Evolutionary conservation across 2,329 filamentous ascomycete genomes (phyloP).

Genomic region (Neodidymelliopsis sp.): DNA sequence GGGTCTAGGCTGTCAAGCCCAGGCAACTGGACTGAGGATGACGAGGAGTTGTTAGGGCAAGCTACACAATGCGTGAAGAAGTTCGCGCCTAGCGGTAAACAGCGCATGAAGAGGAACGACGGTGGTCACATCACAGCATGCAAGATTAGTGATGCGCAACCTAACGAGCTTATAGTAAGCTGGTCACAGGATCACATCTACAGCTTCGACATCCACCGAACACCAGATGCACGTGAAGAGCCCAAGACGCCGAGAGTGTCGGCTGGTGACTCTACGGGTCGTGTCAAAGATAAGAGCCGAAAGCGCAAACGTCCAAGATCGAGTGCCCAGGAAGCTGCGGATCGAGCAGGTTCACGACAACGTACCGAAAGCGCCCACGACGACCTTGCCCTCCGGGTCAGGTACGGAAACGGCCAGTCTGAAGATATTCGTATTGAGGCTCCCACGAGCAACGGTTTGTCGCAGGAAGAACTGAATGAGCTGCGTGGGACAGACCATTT

Average conservation of each 20-base stretch:
- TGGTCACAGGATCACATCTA: slow-evolving; percentile 74
- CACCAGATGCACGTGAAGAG: slow-evolving; percentile 61
- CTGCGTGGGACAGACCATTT: slow-evolving; percentile 63
- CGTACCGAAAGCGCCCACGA: slow-evolving; percentile 55
- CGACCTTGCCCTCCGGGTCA: slow-evolving; percentile 62
- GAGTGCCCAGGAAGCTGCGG: slow-evolving; percentile 48
- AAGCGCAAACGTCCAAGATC: slow-evolving; percentile 66
- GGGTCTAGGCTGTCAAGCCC: slow-evolving; percentile 57
- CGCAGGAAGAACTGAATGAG: slow-evolving; percentile 53
- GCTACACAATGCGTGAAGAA: slow-evolving; percentile 71
- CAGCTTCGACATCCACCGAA: slow-evolving; percentile 69
- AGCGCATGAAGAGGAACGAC: slow-evolving; percentile 60
- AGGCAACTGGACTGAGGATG: slow-evolving; percentile 51
- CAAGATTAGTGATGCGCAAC: slow-evolving; percentile 73
- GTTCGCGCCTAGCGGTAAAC: slow-evolving; percentile 69
- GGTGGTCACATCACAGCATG: slow-evolving; percentile 73
- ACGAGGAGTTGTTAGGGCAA: slow-evolving; percentile 63
- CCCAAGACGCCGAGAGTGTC: slow-evolving; percentile 28
- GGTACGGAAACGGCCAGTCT: slow-evolving; percentile 66
- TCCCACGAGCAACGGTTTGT: slow-evolving; percentile 35
- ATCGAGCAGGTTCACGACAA: slow-evolving; percentile 56
- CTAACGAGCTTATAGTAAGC: slow-evolving; percentile 72
- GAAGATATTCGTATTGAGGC: slow-evolving; percentile 63
- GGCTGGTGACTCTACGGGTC: slow-evolving; percentile 22
- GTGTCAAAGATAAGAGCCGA: slow-evolving; percentile 46